phyloP scores from a whole-genome alignment of 225 moss, liverwort and hornwort genomes.

The Rhytidiadelphus loreus region DNA sequence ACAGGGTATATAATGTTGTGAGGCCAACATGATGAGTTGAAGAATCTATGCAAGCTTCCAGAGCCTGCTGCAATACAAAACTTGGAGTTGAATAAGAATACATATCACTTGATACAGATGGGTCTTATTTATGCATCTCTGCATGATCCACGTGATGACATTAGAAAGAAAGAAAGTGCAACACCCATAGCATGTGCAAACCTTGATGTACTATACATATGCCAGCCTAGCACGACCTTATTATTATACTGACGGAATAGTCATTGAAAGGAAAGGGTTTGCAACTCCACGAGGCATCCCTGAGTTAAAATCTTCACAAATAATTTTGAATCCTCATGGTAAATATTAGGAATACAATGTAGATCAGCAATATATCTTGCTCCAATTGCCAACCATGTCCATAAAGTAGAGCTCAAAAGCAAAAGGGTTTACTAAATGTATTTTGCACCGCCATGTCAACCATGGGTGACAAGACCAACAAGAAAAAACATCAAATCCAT shows the following conservation, averaged over 20 bases:
- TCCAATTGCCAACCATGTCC: neutral
- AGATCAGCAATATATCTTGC: neutral
- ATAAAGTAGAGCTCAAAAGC: neutral
- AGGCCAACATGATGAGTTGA: neutral
- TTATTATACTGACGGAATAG: neutral
- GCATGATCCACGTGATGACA: conserved; percentile 20
- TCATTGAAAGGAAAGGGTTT: neutral
- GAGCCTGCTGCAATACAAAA: neutral
- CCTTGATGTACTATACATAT: neutral
- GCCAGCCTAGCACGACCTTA: neutral
- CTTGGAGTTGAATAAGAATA: neutral
- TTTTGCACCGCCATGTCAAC: neutral
- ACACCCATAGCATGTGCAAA: neutral
- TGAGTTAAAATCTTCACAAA: neutral
- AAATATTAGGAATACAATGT: neutral
- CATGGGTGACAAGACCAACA: neutral
- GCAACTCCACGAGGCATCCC: neutral
- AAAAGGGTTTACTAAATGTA: neutral
- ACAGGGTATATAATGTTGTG: neutral
- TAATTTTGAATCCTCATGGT: neutral
- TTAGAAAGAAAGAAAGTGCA: neutral
- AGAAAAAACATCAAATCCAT: too few relatives aligned
- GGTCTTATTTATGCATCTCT: conserved; percentile 15
- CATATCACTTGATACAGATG: neutral
- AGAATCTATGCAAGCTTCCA: neutral